Evolutionary conservation across 768 basidiomycete genomes (phyloP).

Genomic region (Leccinum obscurum): DNA sequence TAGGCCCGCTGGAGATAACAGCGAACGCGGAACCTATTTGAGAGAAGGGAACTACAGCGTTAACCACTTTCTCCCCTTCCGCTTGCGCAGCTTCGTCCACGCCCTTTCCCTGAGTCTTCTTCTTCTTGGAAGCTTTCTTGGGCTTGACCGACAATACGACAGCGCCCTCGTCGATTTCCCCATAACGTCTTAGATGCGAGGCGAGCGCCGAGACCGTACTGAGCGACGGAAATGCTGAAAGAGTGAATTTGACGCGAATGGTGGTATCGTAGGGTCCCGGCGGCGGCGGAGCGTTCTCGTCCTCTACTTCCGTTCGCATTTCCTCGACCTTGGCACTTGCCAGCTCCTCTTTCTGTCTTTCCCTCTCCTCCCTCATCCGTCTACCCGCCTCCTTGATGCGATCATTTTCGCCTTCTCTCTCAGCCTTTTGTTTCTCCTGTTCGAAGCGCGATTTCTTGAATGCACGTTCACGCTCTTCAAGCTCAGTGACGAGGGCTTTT

Average conservation of each 20-base stretch:
- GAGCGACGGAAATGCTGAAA: constrained; percentile 48
- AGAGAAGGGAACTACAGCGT: constrained; percentile 73
- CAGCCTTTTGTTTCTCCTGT: constrained; percentile 57
- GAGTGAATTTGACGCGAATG: constrained; percentile 65
- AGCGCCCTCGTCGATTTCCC: constrained; percentile 58
- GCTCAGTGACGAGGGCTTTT: constrained; percentile 71
- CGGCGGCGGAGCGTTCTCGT: constrained; percentile 54
- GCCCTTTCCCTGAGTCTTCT: constrained; percentile 35
- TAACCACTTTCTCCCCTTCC: constrained; percentile 50
- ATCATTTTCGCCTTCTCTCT: constrained; percentile 61
- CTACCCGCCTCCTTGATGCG: constrained; percentile 75
- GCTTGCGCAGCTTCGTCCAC: constrained; percentile 42
- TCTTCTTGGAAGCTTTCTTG: constrained; percentile 39
- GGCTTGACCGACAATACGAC: constrained; percentile 71
- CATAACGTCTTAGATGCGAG: constrained; percentile 57
- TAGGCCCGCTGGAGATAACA: constrained; percentile 62
- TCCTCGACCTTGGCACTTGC: constrained; percentile 37
- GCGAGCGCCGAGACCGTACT: constrained; percentile 21
- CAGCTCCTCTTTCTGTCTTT: constrained; percentile 48
- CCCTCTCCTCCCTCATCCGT: constrained; percentile 63
- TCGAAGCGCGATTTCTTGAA: constrained; percentile 71
- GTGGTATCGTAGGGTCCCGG: constrained; percentile 74
- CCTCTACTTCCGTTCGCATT: constrained; percentile 31
- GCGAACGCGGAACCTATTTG: constrained; percentile 77
- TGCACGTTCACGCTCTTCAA: constrained; percentile 75